These are phyloP conservation scores for Saccharomycopsis fodiens DNA, from an alignment of 805 yeast genomes.

Conservation along the genomic window DNA sequence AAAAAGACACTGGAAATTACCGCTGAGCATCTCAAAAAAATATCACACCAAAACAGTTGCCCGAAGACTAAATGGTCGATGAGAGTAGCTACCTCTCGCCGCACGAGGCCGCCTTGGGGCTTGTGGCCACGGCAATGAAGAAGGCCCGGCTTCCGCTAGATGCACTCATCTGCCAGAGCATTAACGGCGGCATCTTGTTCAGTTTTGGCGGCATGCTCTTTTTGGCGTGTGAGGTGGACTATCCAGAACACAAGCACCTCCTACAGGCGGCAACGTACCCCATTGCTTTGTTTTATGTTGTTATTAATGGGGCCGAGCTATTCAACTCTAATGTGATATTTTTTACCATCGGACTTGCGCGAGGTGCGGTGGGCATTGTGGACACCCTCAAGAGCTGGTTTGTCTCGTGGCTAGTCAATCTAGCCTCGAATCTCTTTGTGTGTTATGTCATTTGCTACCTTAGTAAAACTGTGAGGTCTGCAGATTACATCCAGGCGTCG, in stretches of 20 bases:
- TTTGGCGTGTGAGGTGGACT: constrained; percentile 42
- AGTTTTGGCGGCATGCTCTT: constrained; percentile 68
- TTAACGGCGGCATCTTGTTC: constrained; percentile 65
- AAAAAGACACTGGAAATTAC: no score
- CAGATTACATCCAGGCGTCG: constrained; percentile 41
- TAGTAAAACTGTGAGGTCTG: constrained; percentile 40
- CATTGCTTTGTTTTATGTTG: constrained; percentile 68
- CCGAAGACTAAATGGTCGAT: constrained; percentile 34
- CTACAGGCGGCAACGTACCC: constrained; percentile 60
- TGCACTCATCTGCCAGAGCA: constrained; percentile 52
- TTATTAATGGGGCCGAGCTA: constrained; percentile 66
- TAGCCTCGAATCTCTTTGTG: constrained; percentile 58
- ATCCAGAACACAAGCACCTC: constrained; percentile 46
- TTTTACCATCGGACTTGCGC: constrained; percentile 57
- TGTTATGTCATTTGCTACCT: constrained; percentile 55
- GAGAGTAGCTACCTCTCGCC: constrained; percentile 61
- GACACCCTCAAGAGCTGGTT: constrained; percentile 61
- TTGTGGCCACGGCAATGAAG: constrained; percentile 81
- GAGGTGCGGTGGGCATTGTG: constrained; percentile 61
- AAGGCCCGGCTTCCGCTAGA: constrained; percentile 61
- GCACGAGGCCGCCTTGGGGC: constrained; percentile 76
- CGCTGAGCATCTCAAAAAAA: no score
- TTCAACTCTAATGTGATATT: constrained; percentile 69
- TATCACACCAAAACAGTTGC: no score
- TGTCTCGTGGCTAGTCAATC: constrained; percentile 59